Evolutionary conservation across 1,284 basidiomycete genomes (phyloP), one percentile per base, ranked within the genome.

Genomic region (Kwoniella shivajii): DNA sequence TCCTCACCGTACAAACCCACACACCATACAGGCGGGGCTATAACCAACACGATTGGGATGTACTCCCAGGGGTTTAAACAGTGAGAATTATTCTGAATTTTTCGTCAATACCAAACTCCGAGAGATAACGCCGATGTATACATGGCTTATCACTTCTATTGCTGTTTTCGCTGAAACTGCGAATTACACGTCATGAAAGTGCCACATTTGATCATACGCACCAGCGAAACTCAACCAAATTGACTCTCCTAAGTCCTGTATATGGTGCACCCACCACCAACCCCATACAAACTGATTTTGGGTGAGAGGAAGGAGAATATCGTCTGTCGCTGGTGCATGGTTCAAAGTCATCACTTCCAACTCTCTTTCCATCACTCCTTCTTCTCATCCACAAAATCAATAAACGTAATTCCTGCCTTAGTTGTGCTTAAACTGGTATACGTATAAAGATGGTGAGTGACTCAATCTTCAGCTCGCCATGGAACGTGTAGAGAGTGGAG

Each of bases 381-480:
- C 33, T 34, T 30, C 29, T 16, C 39, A 43, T 43, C 50, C 50
- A 39, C 51, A 54, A 41, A 50, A 38, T 41, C 31, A 33, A 29
- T 30, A 50, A 61, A 59, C 53, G 61, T 60, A 60, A 57, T 53
- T 47, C 63, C 59, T 45, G 48, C 54, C 47, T 51, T 30, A 43
- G 18, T 13, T n/a, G 43, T 50, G 44, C 64, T 68, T 66, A 68
- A 68, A 59, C 47, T 50, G 66, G 60, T 66, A 45, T 58, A 64
- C 61, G 58, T 61, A 44, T 41, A 37, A 68, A 49, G 51, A 66
- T 66, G 64, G 64, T 66, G 52, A 61, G 66, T 50, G n/a, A n/a
- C n/a, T n/a, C n/a, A n/a, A n/a, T n/a, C n/a, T n/a, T n/a, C 16
- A 1, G 26, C 6, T 2, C 31, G 7, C 4, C 22, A 26, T 11